Conservation (phyloP, 2,329 filamentous ascomycete species). For the Purpureocillium lavendulum region DNA sequence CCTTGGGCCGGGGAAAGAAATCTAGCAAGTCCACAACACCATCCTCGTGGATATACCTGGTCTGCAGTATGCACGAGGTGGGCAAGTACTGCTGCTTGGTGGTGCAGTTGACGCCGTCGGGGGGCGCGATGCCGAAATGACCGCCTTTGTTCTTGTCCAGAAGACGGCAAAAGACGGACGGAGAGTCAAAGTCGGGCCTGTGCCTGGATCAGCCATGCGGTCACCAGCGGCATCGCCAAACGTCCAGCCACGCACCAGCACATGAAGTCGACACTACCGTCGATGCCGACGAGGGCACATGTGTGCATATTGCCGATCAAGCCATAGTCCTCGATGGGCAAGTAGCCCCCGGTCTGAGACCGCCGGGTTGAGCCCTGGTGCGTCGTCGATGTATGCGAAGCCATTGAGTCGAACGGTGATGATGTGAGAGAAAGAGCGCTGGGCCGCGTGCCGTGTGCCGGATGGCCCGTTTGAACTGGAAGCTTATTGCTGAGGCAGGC, state of each 20-base stretch:
- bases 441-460: too few relatives aligned
- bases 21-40: slow-evolving; percentile 67
- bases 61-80: slow-evolving; percentile 67
- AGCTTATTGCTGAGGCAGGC: too few relatives aligned
- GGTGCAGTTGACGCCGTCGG: slow-evolving; percentile 43
- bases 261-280: slow-evolving; percentile 69
- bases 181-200: slow-evolving; percentile 73
- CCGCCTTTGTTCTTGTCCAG: slow-evolving; percentile 69
- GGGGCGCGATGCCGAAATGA: slow-evolving; percentile 59
- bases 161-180: slow-evolving; percentile 65
- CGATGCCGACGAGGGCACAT: slow-evolving; percentile 65
- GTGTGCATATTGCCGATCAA: slow-evolving; percentile 77
- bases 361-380: slow-evolving; percentile 23
- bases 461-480: too few relatives aligned
- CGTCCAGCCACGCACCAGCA: slow-evolving; percentile 65
- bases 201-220: neutral
- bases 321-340: slow-evolving; percentile 68
- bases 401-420: slow-evolving; percentile 17
- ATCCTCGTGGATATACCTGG: slow-evolving; percentile 68
- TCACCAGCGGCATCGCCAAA: too few relatives aligned
- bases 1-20: slow-evolving; percentile 66
- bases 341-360: slow-evolving; percentile 36
- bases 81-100: slow-evolving; percentile 74
- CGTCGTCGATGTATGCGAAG: slow-evolving; percentile 20
- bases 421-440: neutral